Percentiles rank a stretch among this genome's conserved stretches.
Conservation (phyloP, 2,329 filamentous ascomycete species). For the Pseudocercospora macadamiae region DNA sequence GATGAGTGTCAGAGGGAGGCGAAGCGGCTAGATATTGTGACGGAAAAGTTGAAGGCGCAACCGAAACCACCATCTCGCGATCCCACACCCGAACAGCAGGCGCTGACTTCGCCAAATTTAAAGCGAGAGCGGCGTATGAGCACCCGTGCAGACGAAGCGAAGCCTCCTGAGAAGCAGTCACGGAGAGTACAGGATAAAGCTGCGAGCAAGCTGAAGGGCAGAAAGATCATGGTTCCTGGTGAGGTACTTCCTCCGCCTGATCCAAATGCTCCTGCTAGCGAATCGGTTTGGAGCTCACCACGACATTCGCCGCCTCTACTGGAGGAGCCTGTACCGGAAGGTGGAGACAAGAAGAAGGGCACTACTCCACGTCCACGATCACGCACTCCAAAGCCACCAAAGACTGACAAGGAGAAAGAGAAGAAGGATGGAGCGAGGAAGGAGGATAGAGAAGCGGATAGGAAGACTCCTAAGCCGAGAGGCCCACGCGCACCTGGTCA, state of each 20-base stretch:
- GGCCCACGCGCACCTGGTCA: slow-evolving; percentile 47
- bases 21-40: slow-evolving; percentile 61
- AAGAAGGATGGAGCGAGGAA: slow-evolving; percentile 34
- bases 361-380: slow-evolving; percentile 35
- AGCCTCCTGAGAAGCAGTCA: slow-evolving; percentile 28
- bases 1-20: slow-evolving; percentile 43
- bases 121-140: slow-evolving; percentile 38
- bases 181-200: slow-evolving; percentile 36
- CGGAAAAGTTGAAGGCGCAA: slow-evolving; percentile 63
- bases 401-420: slow-evolving; percentile 40
- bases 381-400: slow-evolving; percentile 43
- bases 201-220: slow-evolving; percentile 37
- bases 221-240: slow-evolving; percentile 48
- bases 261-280: slow-evolving; percentile 42
- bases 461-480: slow-evolving; percentile 48
- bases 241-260: slow-evolving; percentile 50
- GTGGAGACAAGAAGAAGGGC: slow-evolving; percentile 20
- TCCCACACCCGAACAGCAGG: slow-evolving; percentile 52
- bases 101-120: slow-evolving; percentile 39
- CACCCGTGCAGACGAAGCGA: slow-evolving; percentile 31
- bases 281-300: slow-evolving; percentile 44
- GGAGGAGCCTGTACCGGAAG: slow-evolving; percentile 31
- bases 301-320: slow-evolving; percentile 38
- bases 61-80: slow-evolving; percentile 64
- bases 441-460: slow-evolving; percentile 35